These are phyloP conservation scores for Nicotiana paniculata DNA, from an alignment of 257 asterid species.

Conservation along the genomic window DNA sequence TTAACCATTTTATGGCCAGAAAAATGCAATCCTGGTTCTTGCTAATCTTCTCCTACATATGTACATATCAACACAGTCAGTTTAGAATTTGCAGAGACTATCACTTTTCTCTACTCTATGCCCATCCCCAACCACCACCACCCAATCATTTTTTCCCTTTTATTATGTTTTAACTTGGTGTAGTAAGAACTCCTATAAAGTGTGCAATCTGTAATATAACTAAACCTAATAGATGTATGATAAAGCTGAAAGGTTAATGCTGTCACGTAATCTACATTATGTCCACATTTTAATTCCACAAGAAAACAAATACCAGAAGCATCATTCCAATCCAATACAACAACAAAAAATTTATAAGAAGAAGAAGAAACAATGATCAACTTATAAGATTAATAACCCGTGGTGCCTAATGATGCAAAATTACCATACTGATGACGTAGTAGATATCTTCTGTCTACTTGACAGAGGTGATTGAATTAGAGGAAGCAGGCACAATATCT, in stretches of 20 bases:
- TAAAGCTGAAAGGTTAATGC: neutral
- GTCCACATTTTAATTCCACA: neutral
- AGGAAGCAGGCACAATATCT: neutral
- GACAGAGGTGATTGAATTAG: neutral
- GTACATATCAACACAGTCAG: neutral
- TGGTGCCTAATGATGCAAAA: neutral
- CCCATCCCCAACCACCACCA: no score
- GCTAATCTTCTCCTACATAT: neutral
- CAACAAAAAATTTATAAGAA: neutral
- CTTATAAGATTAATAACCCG: no score
- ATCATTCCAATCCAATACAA: neutral
- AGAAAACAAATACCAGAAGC: neutral
- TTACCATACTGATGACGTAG: neutral
- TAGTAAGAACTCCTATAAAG: neutral
- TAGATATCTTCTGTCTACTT: neutral
- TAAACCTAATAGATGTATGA: neutral
- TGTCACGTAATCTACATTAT: neutral
- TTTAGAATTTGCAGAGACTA: neutral
- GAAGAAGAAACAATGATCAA: neutral
- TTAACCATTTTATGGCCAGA: neutral
- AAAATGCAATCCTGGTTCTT: neutral
- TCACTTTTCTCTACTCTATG: neutral
- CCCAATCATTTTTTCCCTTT: neutral
- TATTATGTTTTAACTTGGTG: neutral
- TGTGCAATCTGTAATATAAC: neutral